Evolutionary conservation across 2,329 filamentous ascomycete genomes (phyloP), one percentile per base, ranked within the genome.

Genomic region (Metarhizium album): DNA sequence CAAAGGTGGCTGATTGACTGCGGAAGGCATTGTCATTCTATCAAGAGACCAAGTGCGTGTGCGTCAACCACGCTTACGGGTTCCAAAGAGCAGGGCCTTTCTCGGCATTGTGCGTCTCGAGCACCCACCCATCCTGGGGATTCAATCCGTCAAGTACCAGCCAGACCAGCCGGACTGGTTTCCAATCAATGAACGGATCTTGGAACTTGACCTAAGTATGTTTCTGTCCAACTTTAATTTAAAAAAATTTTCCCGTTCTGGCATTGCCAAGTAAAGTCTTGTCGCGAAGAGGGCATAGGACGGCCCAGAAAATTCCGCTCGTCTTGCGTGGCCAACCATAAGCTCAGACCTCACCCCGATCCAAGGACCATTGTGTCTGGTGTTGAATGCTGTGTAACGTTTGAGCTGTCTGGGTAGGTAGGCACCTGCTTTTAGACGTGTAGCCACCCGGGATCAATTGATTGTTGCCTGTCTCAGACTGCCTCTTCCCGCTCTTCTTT

Each of bases 341-440:
- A 54, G 55, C 53, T 31, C 52, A 27, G 45, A 52, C 50, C 31
- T 42, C 46, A 18, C 23, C 38, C 38, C 43, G 45, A 18, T 35
- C 45, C 45, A 35, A 46, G 40, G 50, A 40, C n/a, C 37, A 16
- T 9, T 18, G 16, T 40, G 37, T 40, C 29, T 31, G 29, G 29
- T 31, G 29, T 31, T n/a, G n/a, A n/a, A n/a, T n/a, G n/a, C n/a
- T n/a, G 27, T 29, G 27, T 29, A 29, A 29, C 27, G n/a, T n/a
- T n/a, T n/a, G n/a, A 31, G 11, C 29, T 5, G 11, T 11, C 29
- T 5, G 11, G 29, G 29, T 31, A 31, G 5, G 29, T 5, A 31
- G 29, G n/a, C 11, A 31, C 29, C 11, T 31, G 29, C 14, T 8
- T 13, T 13, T 16, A 35, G 33, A 13, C 14, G 16, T 35, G 33